Evolutionary conservation across 202 grass and related monocot genomes (phyloP), one percentile per base, ranked within the genome.

Genomic region (Setaria viridis): DNA sequence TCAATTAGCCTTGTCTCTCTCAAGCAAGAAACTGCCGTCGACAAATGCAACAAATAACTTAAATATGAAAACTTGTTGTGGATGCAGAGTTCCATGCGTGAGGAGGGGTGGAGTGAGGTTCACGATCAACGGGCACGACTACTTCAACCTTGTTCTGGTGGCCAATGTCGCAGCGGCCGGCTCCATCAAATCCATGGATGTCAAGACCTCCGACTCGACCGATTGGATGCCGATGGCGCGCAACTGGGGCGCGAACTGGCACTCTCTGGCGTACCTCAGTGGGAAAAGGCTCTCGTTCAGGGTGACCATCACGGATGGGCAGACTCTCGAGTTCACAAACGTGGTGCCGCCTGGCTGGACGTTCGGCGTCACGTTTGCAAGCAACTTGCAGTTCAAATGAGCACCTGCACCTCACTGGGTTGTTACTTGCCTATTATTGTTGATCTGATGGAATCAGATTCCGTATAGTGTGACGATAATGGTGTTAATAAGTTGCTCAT

Each of bases 191-290:
- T 85, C 87, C 0, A 84, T 94, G 81, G 83, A 82, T 1, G 86
- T 94, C 32, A 89, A 80, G 66, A 64, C 62, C 11, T 57, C 85
- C 10, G 48, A 14, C 19, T 66, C 76, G 6, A 32, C 39, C 1
- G 72, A 80, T 0, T 94, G 90, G 90, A 78, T 45, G 29, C 60
- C 66, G 3, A 90, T 92, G 92, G 74, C 62, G 1, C 77, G 87
- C 7, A 94, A 94, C 57, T 85, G 83, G 79, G 92, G 92, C 4
- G 89, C 82, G 0, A 85, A 94, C 42, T 94, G 92, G 92, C 92
- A 94, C 30, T 83, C 89, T 0, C 76, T 88, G 15, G 50, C 34
- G 0, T 86, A 82, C 4, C 78, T 94, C 4, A 80, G 68, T 0
- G 72, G 68, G 0, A 75, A 94, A 0, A 58, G 11, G 3, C 70